Evolutionary conservation across 306 rosid species (phyloP), one percentile per base, ranked within the genome.

Genomic region (Boehmeria nivea): DNA sequence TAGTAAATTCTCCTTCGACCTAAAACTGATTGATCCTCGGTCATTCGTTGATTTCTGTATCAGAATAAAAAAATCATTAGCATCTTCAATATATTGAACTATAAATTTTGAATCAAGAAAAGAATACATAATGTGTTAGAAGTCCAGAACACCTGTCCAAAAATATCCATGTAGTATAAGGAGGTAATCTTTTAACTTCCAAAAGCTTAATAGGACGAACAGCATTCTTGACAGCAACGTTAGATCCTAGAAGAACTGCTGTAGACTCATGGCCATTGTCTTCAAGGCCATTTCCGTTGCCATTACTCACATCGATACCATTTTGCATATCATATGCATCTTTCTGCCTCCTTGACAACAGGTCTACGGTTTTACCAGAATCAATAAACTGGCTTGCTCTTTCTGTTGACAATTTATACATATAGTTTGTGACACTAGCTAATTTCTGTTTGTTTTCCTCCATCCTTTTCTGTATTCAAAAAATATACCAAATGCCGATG

Each of bases 1-100:
- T 93, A 93, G 76, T 93, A 93, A 70, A 93, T 93, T 73, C 99
- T 79, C 62, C 99, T 80, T 49, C 99, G 87, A 72, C 99, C 99
- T 26, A 93, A 63, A 37, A 93, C 94, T 2, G 99, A 93, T 60
- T 93, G 99, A 85, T 93, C 99, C 72, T 93, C 99, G 8, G 95
- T 85, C 99, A 93, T 93, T 79, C 99, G 87, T 71, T 93, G 99
- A 72, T 93, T 93, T 83, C 99, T 93, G 82, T 54, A 65, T 59
- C 72, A 60, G 12, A 72, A 59, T 38, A 60, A 38, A 27, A 63
- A 45, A 22, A 33, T 36, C 56, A 50, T 34, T 63, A 44, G 70
- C 46, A 61, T 63, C 66, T 72, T 40, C 18, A 27, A 48, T 31
- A 39, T 3, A 28, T 18, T 16, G 40, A 11, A 2, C 7, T 3